Base-by-base conservation (phyloP, 2,329 filamentous ascomycete genomes). In the Cladophialophora immunda region DNA sequence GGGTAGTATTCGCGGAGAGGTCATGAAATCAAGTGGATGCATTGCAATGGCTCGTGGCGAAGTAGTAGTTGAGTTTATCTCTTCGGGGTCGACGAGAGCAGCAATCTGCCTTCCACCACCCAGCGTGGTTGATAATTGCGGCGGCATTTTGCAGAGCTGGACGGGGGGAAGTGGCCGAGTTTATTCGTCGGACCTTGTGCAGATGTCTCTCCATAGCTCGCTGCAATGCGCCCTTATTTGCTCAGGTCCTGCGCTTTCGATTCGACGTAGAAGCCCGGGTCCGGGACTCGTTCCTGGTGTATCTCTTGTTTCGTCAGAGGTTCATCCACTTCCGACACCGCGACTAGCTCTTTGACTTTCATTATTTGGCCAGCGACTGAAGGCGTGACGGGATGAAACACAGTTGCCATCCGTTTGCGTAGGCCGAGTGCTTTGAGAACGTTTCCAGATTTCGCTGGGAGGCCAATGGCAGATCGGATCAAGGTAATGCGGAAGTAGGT, bases 331-430 rank as follows among this genome's bases (percentile, higher is more conserved):
- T 97, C 93, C 72, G 89, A 83, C 38, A 97, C 93, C 62, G 87
- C 85, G 54, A 97, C 92, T 70, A 97, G 83, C 81, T 97, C 94
- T 84, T 97, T 97, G 74, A 97, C 93, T 80, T 91, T 90, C 85
- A 97, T 90, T 76, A 97, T 92, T 83, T 96, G 93, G 77, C 94
- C 94, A 9, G 94, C 94, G 69, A 92, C 89, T 72, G 93, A 89
- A 50, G 89, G 88, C 68, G 87, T 87, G 68, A 97, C 93, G 41
- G 92, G 91, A 80, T 97, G 91, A 84, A 96, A 97, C 75, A 97
- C 94, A 62, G 92, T 94, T 76, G 89, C 89, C 86, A 90, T 89
- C 75, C 94, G 91, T 78, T 91, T 92, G 75, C 90, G 91, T 70
- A 97, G 87, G 64, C 94, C 94, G 67, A 97, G 90, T 19, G 94